Base-by-base conservation (phyloP, 2,329 filamentous ascomycete genomes). In the Penicillium sp. region DNA sequence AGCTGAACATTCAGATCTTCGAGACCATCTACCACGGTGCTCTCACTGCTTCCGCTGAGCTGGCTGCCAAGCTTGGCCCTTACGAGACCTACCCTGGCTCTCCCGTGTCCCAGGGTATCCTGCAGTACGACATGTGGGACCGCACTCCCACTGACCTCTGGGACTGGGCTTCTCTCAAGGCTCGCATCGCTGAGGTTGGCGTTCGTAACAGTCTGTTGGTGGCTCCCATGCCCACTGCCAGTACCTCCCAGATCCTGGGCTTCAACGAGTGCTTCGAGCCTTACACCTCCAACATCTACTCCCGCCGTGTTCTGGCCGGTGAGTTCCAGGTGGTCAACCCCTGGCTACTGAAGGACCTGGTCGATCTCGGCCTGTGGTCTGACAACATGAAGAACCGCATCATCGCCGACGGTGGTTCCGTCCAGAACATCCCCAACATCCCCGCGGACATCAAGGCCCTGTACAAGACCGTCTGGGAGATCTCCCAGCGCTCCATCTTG, bases 371-470 rank as follows among this genome's bases (percentile, higher is more conserved):
- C 63, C 85, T 99, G 48, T 99, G 95, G 95, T 97, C 94, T 52
- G 94, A 99, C 81, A 92, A 93, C 82, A 99, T 99, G 95, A 99
- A 99, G 89, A 99, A 99, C 85, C 93, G 95, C 72, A 99, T 99
- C 84, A 99, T 99, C 73, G 90, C 95, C 60, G 94, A 97, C 65
- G 92, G 92, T 69, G 95, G 95, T 68, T 98, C 94, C 22, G 90
- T 99, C 58, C 95, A 98, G 80, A 94, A 95, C 79, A 94, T 99
- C 65, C 91, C 94, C 75, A 98, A 96, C 81, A 97, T 99, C 65
- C 94, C 95, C 14, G 87, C 90, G 35, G 95, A 99, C 70, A 90
- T 96, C 84, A 99, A 99, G 84, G 88, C 89, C 42, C 86, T 99
- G 6, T 99, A 99, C 87, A 99, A 99, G 89, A 99, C 95, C 3